A percentile compares a stretch with the other conserved stretches of the same genome.
phyloP scores from a whole-genome alignment of 2,329 filamentous ascomycete species.

The Curvularia sp. region DNA sequence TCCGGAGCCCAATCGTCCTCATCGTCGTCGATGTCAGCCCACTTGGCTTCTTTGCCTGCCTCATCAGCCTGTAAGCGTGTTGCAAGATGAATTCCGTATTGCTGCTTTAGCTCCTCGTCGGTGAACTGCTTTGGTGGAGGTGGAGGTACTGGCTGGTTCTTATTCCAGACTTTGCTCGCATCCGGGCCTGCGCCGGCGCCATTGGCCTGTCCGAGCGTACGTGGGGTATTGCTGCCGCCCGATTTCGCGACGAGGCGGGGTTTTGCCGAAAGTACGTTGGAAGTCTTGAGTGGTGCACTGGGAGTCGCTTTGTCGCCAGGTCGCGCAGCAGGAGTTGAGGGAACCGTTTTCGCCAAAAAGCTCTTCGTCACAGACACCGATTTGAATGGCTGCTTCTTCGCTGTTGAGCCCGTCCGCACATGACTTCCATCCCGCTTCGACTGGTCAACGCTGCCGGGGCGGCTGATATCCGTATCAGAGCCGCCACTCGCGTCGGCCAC shows the following conservation, averaged over 20 bases:
- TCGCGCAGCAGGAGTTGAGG: constrained; percentile 61
- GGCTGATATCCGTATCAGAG: constrained; percentile 78
- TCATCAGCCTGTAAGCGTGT: constrained; percentile 80
- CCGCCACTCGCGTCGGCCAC: constrained; percentile 75
- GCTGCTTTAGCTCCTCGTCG: constrained; percentile 82
- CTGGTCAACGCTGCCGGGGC: constrained; percentile 60
- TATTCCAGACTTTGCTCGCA: constrained; percentile 83
- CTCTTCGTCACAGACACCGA: constrained; percentile 85
- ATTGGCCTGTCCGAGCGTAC: constrained; percentile 63
- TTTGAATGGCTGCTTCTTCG: constrained; percentile 83
- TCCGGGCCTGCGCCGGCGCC: constrained; percentile 71
- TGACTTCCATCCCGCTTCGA: constrained; percentile 66
- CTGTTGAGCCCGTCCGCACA: constrained; percentile 60
- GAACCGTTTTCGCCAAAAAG: constrained; percentile 76
- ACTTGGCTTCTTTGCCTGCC: constrained; percentile 75
- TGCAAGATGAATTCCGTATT: constrained; percentile 85
- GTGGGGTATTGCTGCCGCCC: constrained; percentile 64
- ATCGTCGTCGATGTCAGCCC: constrained; percentile 89
- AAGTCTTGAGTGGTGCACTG: constrained; percentile 53
- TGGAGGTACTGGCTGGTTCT: constrained; percentile 77
- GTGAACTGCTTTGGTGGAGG: constrained; percentile 82
- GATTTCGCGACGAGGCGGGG: constrained; percentile 80
- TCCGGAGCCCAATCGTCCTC: constrained; percentile 88
- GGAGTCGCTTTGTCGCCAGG: constrained; percentile 62
- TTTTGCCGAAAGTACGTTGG: constrained; percentile 63